Evolutionary conservation across 208 protist genomes (phyloP).

Genomic region (Blastocrithidia nonstop): DNA sequence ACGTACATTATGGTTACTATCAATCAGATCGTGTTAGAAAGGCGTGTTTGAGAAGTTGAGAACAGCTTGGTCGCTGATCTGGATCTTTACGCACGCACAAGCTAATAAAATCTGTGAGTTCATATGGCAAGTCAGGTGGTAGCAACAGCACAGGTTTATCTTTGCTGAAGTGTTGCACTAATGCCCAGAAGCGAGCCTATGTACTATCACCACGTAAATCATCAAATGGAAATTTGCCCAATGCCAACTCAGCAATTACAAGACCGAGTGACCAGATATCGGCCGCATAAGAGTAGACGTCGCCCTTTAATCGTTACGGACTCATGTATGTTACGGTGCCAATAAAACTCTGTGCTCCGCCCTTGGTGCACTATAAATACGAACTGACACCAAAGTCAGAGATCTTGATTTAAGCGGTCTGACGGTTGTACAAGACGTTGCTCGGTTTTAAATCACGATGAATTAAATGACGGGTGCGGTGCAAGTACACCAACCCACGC

Average conservation of each 20-base stretch:
- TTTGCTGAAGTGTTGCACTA: slow-evolving; percentile 63
- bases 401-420: slow-evolving; percentile 74
- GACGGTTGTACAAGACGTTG: slow-evolving; percentile 91
- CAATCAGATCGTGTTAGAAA: no score
- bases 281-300: slow-evolving; percentile 78
- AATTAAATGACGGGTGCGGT: slow-evolving; percentile 78
- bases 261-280: slow-evolving; percentile 90
- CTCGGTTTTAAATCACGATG: slow-evolving; percentile 96
- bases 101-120: slow-evolving; percentile 51
- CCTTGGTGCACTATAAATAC: slow-evolving; percentile 72
- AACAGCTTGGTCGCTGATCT: slow-evolving; percentile 38
- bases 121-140: slow-evolving; percentile 25
- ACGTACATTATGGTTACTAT: no score
- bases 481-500: slow-evolving; percentile 74
- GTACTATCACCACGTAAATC: slow-evolving; percentile 25
- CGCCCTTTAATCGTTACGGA: slow-evolving; percentile 81
- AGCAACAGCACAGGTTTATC: slow-evolving; percentile 33
- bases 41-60: slow-evolving; percentile 47
- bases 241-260: slow-evolving; percentile 75
- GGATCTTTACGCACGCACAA: slow-evolving; percentile 43
- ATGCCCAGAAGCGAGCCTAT: slow-evolving; percentile 73
- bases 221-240: slow-evolving; percentile 72
- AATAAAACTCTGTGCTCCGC: slow-evolving; percentile 76
- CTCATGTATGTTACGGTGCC: slow-evolving; percentile 91
- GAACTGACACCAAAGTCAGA: slow-evolving; percentile 91